These are phyloP conservation scores for Kwoniella sp. DNA, from an alignment of 768 basidiomycete species.

Conservation along the genomic window DNA sequence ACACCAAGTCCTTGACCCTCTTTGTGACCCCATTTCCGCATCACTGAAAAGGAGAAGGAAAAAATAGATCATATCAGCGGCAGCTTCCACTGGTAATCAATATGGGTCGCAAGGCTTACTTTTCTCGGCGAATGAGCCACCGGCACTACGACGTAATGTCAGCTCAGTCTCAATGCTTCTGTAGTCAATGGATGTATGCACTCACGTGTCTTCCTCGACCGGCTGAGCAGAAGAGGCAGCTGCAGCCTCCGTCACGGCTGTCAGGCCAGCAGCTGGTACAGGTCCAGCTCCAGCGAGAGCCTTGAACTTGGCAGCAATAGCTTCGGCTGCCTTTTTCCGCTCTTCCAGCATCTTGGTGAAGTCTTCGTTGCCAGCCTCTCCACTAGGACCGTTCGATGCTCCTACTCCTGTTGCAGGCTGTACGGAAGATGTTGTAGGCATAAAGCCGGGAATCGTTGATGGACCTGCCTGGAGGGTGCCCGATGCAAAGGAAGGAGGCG, in stretches of 20 bases:
- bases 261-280: conserved; percentile 4
- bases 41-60: conserved; percentile 63
- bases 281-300: conserved; percentile 34
- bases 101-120: conserved; percentile 46
- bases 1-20: conserved; percentile 90
- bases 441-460: conserved; percentile 30
- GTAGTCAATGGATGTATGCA: no score
- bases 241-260: conserved; percentile 6
- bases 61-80: conserved; percentile 18
- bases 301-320: conserved; percentile 50
- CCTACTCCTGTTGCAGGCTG: not conserved
- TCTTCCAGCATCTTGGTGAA: conserved; percentile 44
- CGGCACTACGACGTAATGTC: conserved; percentile 16
- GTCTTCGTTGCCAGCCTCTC: conserved; percentile 10
- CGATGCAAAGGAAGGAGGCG: not conserved
- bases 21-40: conserved; percentile 96
- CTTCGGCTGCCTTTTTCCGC: conserved; percentile 48
- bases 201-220: conserved; percentile 39
- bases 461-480: not conserved
- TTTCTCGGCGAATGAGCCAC: conserved; percentile 48
- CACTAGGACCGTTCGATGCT: not conserved
- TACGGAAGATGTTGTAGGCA: conserved; percentile 1
- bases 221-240: not conserved
- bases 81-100: not conserved
- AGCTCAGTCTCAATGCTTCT: not conserved